Evolutionary conservation across 2,329 filamentous ascomycete genomes (phyloP).

Genomic region (Hymenoscyphus occultus): DNA sequence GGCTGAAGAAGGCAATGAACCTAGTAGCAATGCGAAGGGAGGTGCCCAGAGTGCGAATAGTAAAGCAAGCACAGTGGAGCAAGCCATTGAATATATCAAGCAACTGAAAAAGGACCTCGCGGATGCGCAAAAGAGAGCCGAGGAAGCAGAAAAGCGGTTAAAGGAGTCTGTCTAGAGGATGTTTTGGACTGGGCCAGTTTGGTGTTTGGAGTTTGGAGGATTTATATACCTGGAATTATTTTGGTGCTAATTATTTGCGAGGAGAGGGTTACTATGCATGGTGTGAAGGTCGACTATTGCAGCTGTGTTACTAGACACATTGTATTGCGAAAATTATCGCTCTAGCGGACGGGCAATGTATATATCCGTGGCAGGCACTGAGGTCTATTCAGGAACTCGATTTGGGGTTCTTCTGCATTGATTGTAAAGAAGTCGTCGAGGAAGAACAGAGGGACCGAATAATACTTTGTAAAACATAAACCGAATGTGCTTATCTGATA

Average conservation of each 20-base stretch:
- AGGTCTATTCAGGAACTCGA: not conserved
- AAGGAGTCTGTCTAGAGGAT: constrained; percentile 13
- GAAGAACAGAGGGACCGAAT: not conserved
- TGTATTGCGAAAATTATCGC: not conserved
- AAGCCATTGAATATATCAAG: constrained; percentile 94
- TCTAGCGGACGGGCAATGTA: not conserved
- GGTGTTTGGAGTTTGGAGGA: constrained; percentile 11
- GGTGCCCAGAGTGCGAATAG: constrained; percentile 63
- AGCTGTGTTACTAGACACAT: constrained; percentile 2
- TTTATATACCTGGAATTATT: constrained; percentile 10
- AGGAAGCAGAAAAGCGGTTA: constrained; percentile 33
- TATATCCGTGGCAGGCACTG: not conserved
- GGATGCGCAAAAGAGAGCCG: constrained; percentile 60
- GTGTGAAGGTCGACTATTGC: not conserved
- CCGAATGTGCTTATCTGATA: too few species aligned
- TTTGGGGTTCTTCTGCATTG: not conserved
- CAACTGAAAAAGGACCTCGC: constrained; percentile 71
- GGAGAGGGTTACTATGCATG: not conserved
- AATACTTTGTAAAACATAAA: too few species aligned
- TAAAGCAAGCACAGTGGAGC: constrained; percentile 96
- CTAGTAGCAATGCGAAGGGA: constrained; percentile 42
- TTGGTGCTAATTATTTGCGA: not conserved
- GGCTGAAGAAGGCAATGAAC: constrained; percentile 48
- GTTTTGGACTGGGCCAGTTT: not conserved
- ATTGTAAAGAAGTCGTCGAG: not conserved